These are phyloP conservation scores for Cnidoscolus chayamansa DNA, from an alignment of 441 rosid species.

Conservation along the genomic window DNA sequence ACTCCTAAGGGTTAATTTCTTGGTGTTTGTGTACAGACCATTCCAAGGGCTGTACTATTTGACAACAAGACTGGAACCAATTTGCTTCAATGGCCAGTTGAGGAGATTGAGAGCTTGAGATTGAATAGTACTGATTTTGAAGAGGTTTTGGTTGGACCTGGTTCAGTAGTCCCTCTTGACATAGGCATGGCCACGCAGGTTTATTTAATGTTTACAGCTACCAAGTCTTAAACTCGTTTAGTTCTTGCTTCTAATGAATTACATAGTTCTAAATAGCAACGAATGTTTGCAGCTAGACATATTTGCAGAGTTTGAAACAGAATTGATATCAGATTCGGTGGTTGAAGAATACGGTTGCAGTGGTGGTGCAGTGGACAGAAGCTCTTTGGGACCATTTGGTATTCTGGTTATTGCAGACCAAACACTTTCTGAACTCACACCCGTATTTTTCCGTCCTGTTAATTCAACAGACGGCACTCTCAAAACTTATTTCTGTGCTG, in stretches of 20 bases:
- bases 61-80: constrained; percentile 69
- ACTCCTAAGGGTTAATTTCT: background rate
- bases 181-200: constrained; percentile 75
- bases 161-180: constrained; percentile 53
- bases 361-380: constrained; percentile 59
- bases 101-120: constrained; percentile 74
- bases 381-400: constrained; percentile 84
- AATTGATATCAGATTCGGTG: constrained; percentile 24
- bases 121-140: constrained; percentile 44
- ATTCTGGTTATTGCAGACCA: constrained; percentile 66
- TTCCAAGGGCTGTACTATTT: constrained; percentile 71
- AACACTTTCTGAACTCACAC: constrained; percentile 62
- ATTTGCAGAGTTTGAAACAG: constrained; percentile 59
- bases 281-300: constrained; percentile 38
- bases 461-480: constrained; percentile 49
- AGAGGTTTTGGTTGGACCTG: constrained; percentile 46
- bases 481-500: constrained; percentile 65
- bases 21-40: constrained; percentile 35
- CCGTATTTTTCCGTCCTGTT: constrained; percentile 66
- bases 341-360: constrained; percentile 51
- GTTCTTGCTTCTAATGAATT: too few species aligned
- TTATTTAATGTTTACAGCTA: background rate
- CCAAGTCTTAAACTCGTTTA: too few species aligned
- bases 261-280: too few species aligned
- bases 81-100: constrained; percentile 87